Evolutionary conservation across 2,329 filamentous ascomycete genomes (phyloP), one percentile per base, ranked within the genome.

Genomic region (Dendryphion nanum): DNA sequence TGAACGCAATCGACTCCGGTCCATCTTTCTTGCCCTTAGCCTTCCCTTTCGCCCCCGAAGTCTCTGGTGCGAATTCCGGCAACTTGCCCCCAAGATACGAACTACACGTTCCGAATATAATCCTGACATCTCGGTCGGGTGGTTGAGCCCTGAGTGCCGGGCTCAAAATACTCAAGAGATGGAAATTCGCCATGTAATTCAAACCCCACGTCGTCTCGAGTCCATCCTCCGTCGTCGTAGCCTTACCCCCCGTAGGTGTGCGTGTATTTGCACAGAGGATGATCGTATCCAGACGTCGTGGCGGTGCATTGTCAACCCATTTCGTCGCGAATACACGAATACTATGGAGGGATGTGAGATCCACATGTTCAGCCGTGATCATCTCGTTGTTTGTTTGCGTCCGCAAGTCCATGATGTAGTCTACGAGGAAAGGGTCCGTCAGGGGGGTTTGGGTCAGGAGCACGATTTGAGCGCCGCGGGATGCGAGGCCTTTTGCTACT

Each of bases 221-320:
- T 1, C 89, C 89, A 57, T 96, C 89, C 5, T 74, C 68, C 0
- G 89, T 95, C 48, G 78, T 71, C 1, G 66, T 70, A 18, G 78
- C 72, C 47, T 73, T 69, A 4, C 77, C 74, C 1, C 82, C 86
- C 8, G 77, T 78, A 2, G 88, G 83, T 4, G 85, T 87, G 50
- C 89, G 72, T 0, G 84, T 85, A 30, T 86, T 86, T 7, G 85
- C 93, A 64, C 89, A 95, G 14, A 98, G 76, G 15, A 98, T 79
- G 32, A 98, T 73, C 82, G 91, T 90, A 64, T 98, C 93, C 5
- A 98, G 72, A 33, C 94, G 77, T 40, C 94, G 78, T 6, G 90
- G 88, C 3, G 93, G 91, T 16, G 86, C 80, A 64, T 96, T 97
- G 66, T 98, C 91, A 50, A 98, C 89, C 91, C 94, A 98, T 71